Conservation (phyloP, 768 basidiomycete genomes). For the Podaxis sp. region DNA sequence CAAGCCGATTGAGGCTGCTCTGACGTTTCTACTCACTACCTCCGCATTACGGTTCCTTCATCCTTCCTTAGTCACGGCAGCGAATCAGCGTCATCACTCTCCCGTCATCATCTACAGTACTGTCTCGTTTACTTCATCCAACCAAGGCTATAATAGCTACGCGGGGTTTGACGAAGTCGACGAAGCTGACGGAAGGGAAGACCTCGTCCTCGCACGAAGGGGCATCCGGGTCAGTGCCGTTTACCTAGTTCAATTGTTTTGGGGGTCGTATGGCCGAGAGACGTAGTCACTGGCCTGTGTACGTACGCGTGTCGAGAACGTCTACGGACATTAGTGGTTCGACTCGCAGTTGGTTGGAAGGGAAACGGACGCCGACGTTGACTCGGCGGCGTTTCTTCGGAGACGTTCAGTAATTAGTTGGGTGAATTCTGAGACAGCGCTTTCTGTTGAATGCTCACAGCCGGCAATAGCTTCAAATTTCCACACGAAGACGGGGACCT, state of each 20-base stretch:
- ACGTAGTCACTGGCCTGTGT: not conserved
- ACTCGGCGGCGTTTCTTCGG: constrained; percentile 2
- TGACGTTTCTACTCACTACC: constrained; percentile 9
- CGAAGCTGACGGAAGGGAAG: not conserved
- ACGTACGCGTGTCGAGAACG: not conserved
- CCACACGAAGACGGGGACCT: not conserved
- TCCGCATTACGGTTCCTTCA: constrained; percentile 8
- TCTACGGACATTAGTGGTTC: not conserved
- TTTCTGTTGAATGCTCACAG: not conserved
- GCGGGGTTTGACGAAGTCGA: not conserved
- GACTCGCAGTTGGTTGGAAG: not conserved
- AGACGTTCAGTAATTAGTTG: not conserved
- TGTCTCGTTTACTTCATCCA: not conserved
- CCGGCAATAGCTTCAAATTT: not conserved
- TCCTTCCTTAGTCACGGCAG: not conserved
- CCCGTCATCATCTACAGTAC: not conserved
- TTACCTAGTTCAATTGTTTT: not conserved
- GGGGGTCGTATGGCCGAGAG: not conserved
- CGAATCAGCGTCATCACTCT: not conserved
- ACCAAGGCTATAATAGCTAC: not conserved
- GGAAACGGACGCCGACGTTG: not conserved
- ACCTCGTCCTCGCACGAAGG: not conserved
- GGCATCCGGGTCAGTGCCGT: not conserved
- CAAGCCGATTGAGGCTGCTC: not conserved
- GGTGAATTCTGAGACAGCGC: not conserved